Conservation (phyloP, 2,329 filamentous ascomycete species). For the Achaetomium macrosporum region DNA sequence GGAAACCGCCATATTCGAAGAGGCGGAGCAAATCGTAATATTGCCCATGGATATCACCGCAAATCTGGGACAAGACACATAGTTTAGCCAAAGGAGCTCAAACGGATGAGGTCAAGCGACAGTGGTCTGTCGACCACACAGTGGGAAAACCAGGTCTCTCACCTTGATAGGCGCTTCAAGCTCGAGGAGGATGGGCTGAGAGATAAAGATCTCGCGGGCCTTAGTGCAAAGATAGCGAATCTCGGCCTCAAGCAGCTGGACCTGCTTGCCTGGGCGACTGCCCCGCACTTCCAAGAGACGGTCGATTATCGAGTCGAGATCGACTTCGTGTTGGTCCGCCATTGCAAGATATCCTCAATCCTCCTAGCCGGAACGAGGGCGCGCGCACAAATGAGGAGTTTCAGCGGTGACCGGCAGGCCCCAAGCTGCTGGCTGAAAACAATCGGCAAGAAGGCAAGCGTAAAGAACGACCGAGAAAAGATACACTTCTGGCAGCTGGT, state of each 20-base stretch:
- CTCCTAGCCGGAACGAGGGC: slow-evolving; percentile 39
- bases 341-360: slow-evolving; percentile 36
- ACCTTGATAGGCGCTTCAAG: slow-evolving; percentile 99
- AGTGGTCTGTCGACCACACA: not conserved
- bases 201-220: slow-evolving; percentile 98
- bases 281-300: slow-evolving; percentile 94
- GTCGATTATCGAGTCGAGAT: slow-evolving; percentile 99
- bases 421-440: slow-evolving; percentile 20
- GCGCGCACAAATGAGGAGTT: slow-evolving; percentile 26
- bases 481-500: slow-evolving; percentile 23
- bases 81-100: slow-evolving; percentile 19
- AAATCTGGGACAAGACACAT: slow-evolving; percentile 60
- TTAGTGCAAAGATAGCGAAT: slow-evolving; percentile 98
- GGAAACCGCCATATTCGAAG: slow-evolving; percentile 98
- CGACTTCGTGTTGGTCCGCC: slow-evolving; percentile 77
- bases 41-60: slow-evolving; percentile 97
- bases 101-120: slow-evolving; percentile 6
- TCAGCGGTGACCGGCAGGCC: slow-evolving; percentile 27
- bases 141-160: slow-evolving; percentile 28
- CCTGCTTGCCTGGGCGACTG: slow-evolving; percentile 96
- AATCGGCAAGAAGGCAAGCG: slow-evolving; percentile 17
- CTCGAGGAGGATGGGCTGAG: slow-evolving; percentile 94
- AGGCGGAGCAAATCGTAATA: slow-evolving; percentile 97
- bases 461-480: slow-evolving; percentile 17
- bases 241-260: slow-evolving; percentile 92